A percentile compares a stretch with the other conserved stretches of the same genome.
Conservation (phyloP, 306 rosid species). For the Geum urbanum region DNA sequence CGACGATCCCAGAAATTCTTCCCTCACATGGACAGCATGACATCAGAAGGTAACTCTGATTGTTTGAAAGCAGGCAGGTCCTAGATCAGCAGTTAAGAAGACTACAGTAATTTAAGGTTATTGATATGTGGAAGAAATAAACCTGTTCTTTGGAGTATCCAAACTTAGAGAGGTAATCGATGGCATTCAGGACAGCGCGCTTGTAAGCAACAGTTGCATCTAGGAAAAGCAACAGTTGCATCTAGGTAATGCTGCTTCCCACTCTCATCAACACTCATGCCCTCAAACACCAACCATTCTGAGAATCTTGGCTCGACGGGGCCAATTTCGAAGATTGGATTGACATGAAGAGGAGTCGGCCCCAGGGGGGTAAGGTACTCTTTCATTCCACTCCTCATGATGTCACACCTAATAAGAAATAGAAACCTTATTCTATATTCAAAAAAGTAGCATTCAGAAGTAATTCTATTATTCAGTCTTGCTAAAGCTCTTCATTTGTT, state of each 20-base stretch:
- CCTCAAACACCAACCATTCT: slow-evolving; percentile 87
- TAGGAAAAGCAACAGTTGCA: slow-evolving; percentile 72
- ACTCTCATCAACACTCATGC: slow-evolving; percentile 75
- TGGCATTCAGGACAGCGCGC: slow-evolving; percentile 69
- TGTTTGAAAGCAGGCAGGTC: slow-evolving; percentile 11
- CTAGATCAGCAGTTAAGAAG: slow-evolving; percentile 8
- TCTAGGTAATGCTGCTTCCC: slow-evolving; percentile 82
- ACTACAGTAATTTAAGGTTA: slow-evolving; percentile 1
- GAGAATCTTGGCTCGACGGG: slow-evolving; percentile 91
- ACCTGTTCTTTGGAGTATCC: slow-evolving; percentile 87
- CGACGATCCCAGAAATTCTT: slow-evolving; percentile 80
- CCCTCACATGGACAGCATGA: slow-evolving; percentile 88
- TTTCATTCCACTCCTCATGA: slow-evolving; percentile 88
- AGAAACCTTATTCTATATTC: too few relatives aligned
- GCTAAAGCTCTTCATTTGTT: background rate
- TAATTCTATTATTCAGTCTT: background rate
- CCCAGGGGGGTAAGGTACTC: slow-evolving; percentile 99
- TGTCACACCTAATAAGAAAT: slow-evolving; percentile 56
- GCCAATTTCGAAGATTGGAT: slow-evolving; percentile 86
- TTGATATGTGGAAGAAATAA: background rate
- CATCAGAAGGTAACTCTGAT: slow-evolving; percentile 62
- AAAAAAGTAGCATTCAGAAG: background rate
- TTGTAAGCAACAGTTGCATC: slow-evolving; percentile 84
- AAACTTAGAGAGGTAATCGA: slow-evolving; percentile 73
- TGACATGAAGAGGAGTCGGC: slow-evolving; percentile 79